Conservation (phyloP, 371 early-diverging fungal genomes). For the Mucor ambiguus region DNA sequence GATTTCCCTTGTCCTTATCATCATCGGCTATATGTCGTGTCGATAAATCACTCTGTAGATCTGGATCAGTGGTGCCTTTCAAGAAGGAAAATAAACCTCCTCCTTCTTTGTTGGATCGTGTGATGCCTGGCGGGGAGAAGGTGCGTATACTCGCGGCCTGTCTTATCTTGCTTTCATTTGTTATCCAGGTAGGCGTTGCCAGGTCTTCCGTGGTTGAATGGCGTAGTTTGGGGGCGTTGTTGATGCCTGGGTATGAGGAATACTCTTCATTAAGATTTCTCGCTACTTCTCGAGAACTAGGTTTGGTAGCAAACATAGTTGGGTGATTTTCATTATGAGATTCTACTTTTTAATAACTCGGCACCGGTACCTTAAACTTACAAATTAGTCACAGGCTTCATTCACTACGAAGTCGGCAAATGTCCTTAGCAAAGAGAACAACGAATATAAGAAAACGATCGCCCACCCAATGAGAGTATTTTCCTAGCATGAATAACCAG, state of each 20-base stretch:
- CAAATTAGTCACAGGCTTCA: no score
- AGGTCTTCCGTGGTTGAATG: background rate
- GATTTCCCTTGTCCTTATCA: slow-evolving; percentile 10
- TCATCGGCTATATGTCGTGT: slow-evolving; percentile 27
- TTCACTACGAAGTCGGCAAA: no score
- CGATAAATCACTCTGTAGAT: slow-evolving; percentile 23
- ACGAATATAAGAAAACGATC: no score
- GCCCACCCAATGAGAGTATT: no score
- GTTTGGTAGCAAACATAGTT: slow-evolving; percentile 11
- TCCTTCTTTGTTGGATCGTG: background rate
- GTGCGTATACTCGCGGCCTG: background rate
- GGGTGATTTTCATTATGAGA: no score
- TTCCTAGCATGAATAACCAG: no score
- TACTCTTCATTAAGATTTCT: slow-evolving; percentile 3
- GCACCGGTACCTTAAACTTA: no score
- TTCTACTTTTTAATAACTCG: no score
- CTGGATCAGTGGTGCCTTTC: background rate
- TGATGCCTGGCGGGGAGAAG: background rate
- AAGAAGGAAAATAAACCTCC: background rate
- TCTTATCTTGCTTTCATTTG: background rate
- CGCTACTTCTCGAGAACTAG: slow-evolving; percentile 7
- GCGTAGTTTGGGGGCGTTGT: slow-evolving; percentile 8
- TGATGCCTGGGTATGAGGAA: background rate
- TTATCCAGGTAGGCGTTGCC: background rate
- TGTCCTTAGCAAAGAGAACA: no score